Evolutionary conservation across 1,139 yeast species (phyloP), one percentile per base, ranked within the genome.

Genomic region (Debaryomyces nepalensis): DNA sequence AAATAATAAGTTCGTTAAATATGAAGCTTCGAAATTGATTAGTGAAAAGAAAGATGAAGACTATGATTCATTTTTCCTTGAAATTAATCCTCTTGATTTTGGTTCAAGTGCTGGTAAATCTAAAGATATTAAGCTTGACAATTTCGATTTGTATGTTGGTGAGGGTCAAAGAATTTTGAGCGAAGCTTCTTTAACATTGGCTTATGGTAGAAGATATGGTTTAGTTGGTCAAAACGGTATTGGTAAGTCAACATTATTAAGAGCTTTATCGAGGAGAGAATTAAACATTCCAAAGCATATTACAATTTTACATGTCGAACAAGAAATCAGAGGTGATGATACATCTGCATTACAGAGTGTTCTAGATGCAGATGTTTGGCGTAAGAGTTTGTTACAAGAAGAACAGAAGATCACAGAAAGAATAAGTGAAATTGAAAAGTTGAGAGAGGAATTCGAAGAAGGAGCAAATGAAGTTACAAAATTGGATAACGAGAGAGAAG

Each of bases 191-290:
- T 77, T 93, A 51, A 84, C 96, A 0, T 77, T 93, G 53, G 84
- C 97, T 26, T 84, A 85, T 60, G 99, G 99, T 42, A 89, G 89
- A 66, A 80, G 99, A 64, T 93, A 93, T 55, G 99, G 99, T 81
- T 73, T 93, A 45, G 96, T 93, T 36, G 99, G 99, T 66, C 96
- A 91, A 62, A 93, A 93, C 70, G 99, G 99, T 90, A 90, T 95
- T 56, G 99, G 99, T 84, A 93, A 93, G 63, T 91, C 98, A 32
- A 93, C 99, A 0, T 71, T 93, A 44, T 74, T 93, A 57, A 78
- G 89, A 55, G 99, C 99, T 0, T 73, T 93, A 41, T 85, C 97
- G 0, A 81, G 95, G 63, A 85, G 99, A 78, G 99, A 93, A 63
- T 75, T 93, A 53, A 82, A 89, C 45, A 86, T 93, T 53, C 98